These are phyloP conservation scores for Coniochaeta sp. DNA, from an alignment of 2,329 filamentous ascomycete genomes.

Conservation along the genomic window DNA sequence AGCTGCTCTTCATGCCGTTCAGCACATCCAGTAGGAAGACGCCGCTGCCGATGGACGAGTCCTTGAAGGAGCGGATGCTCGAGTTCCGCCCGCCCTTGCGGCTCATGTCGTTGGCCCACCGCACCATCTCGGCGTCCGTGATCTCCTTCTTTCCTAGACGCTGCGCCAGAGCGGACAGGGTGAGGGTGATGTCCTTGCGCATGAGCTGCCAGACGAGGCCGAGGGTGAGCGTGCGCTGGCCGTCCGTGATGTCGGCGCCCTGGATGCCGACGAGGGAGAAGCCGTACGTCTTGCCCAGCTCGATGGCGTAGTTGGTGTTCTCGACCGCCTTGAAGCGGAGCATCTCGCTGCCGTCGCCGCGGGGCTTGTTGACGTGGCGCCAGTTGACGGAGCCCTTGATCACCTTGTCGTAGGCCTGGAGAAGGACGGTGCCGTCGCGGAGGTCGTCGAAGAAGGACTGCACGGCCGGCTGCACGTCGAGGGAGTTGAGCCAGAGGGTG, in stretches of 20 bases:
- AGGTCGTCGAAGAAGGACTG: constrained; percentile 97
- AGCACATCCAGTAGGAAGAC: constrained; percentile 91
- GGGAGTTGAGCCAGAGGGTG: constrained; percentile 94
- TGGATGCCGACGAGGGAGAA: constrained; percentile 97
- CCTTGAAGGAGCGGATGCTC: constrained; percentile 89
- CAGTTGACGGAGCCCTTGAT: constrained; percentile 92
- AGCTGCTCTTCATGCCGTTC: constrained; percentile 96
- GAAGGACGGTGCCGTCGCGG: constrained; percentile 74
- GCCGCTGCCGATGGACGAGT: constrained; percentile 72
- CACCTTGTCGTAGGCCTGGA: constrained; percentile 98
- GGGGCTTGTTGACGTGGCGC: constrained; percentile 89
- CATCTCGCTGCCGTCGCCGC: constrained; percentile 72
- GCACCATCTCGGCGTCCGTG: constrained; percentile 91
- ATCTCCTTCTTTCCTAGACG: constrained; percentile 94
- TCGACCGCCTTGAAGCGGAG: constrained; percentile 96
- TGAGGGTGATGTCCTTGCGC: constrained; percentile 91
- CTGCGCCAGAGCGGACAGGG: constrained; percentile 76
- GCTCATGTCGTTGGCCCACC: constrained; percentile 94
- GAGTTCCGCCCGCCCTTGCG: constrained; percentile 75
- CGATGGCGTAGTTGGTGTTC: constrained; percentile 96
- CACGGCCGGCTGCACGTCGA: constrained; percentile 92
- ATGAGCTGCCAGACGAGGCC: constrained; percentile 98
- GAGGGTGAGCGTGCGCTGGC: constrained; percentile 85
- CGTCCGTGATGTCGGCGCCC: constrained; percentile 95
- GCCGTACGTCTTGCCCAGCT: constrained; percentile 88